Evolutionary conservation across 768 basidiomycete genomes (phyloP).

Genomic region (Auricularia cornea): DNA sequence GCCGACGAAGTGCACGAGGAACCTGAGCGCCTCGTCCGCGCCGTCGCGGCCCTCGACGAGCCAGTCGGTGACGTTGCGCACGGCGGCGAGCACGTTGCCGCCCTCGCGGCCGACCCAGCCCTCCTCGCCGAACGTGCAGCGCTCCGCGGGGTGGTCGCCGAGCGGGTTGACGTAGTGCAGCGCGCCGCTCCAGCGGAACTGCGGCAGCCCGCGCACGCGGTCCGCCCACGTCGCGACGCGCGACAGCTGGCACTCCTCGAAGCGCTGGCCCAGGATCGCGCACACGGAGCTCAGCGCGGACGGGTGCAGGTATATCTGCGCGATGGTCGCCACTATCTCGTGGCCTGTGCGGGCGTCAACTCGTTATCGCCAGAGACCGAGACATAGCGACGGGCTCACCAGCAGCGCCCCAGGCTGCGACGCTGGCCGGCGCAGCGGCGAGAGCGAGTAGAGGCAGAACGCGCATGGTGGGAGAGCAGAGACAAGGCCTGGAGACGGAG

Average conservation of each 20-base stretch:
- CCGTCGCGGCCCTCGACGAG: constrained; percentile 19
- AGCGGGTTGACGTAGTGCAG: constrained; percentile 70
- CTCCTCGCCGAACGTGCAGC: constrained; percentile 63
- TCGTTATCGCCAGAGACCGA: not conserved
- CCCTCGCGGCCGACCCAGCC: constrained; percentile 58
- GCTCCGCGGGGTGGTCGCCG: constrained; percentile 68
- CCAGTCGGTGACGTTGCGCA: constrained; percentile 65
- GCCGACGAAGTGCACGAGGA: constrained; percentile 87
- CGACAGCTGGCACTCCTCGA: constrained; percentile 66
- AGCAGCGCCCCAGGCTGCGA: constrained; percentile 24
- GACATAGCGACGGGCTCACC: constrained; percentile 12
- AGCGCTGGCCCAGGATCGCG: constrained; percentile 50
- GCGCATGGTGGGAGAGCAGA: constrained; percentile 5
- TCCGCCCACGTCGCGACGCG: constrained; percentile 89
- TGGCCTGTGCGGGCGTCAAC: constrained; percentile 46
- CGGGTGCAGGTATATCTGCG: constrained; percentile 83
- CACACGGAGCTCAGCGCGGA: constrained; percentile 58
- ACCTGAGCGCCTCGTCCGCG: constrained; percentile 79
- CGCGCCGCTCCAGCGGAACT: constrained; percentile 53
- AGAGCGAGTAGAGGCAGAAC: constrained; percentile 1
- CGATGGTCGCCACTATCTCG: constrained; percentile 89
- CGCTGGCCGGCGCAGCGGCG: not conserved
- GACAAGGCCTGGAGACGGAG: not conserved
- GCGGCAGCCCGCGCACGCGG: constrained; percentile 41
- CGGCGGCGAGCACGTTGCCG: constrained; percentile 68